A percentile compares a stretch with the other conserved stretches of the same genome.
These are phyloP conservation scores for Mycosarcoma mackinlayi DNA, from an alignment of 1,284 basidiomycete genomes.

Conservation along the genomic window DNA sequence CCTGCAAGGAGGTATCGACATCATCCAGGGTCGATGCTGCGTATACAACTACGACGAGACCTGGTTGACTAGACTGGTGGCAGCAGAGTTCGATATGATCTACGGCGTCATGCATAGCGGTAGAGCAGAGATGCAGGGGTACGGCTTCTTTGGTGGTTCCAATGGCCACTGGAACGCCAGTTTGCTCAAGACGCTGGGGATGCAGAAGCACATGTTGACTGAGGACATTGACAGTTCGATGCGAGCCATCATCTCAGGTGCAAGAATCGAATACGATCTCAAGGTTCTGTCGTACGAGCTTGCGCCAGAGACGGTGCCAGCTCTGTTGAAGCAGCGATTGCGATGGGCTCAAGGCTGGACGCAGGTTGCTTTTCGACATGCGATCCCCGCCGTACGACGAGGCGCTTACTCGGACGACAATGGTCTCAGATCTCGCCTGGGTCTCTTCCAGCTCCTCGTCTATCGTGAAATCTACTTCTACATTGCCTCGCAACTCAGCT, in stretches of 20 bases:
- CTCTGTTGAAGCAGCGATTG: slow-evolving; percentile 58
- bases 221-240: slow-evolving; percentile 64
- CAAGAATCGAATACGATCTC: slow-evolving; percentile 59
- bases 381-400: slow-evolving; percentile 42
- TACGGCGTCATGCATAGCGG: slow-evolving; percentile 63
- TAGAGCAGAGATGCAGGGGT: slow-evolving; percentile 53
- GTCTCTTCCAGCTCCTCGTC: slow-evolving; percentile 57
- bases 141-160: slow-evolving; percentile 62
- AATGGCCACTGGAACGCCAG: slow-evolving; percentile 65
- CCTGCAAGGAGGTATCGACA: slow-evolving; percentile 59
- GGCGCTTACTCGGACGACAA: slow-evolving; percentile 56
- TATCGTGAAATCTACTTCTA: slow-evolving; percentile 61
- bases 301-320: slow-evolving; percentile 53
- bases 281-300: slow-evolving; percentile 59
- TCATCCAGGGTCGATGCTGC: slow-evolving; percentile 62
- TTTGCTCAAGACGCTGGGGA: slow-evolving; percentile 53
- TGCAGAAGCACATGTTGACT: slow-evolving; percentile 62
- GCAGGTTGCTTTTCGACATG: slow-evolving; percentile 60
- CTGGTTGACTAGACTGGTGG: slow-evolving; percentile 49
- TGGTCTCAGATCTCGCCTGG: slow-evolving; percentile 46
- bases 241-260: slow-evolving; percentile 62
- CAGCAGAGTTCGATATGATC: slow-evolving; percentile 62
- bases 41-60: slow-evolving; percentile 61
- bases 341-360: slow-evolving; percentile 65
- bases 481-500: slow-evolving; percentile 42